Conservation (phyloP, 1,139 yeast genomes). For the Pneumocystis canis region DNA sequence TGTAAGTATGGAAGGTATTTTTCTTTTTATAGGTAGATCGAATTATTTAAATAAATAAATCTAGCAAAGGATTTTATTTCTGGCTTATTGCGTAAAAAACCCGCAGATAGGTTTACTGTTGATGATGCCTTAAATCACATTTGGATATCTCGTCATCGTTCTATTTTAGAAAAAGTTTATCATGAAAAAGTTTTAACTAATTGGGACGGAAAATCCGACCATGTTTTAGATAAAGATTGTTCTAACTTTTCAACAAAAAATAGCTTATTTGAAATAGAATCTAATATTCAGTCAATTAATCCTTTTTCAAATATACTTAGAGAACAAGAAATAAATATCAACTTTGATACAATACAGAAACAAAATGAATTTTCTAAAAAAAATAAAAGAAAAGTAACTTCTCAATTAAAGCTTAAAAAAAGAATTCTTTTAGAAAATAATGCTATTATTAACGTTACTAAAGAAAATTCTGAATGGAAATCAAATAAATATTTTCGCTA, state of each 20-base stretch:
- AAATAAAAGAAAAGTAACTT: neutral
- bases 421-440: neutral
- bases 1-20: neutral
- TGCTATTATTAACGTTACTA: neutral
- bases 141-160: slow-evolving; percentile 34
- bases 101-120: slow-evolving; percentile 27
- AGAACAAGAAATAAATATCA: neutral
- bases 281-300: neutral
- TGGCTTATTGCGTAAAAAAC: slow-evolving; percentile 30
- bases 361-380: neutral
- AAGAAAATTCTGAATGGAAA: neutral
- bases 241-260: neutral
- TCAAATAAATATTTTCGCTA: neutral
- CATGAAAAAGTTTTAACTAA: neutral
- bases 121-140: slow-evolving; percentile 29
- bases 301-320: neutral
- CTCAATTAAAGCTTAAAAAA: neutral
- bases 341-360: neutral
- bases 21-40: neutral
- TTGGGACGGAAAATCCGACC: neutral
- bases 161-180: slow-evolving; percentile 19
- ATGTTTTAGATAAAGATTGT: neutral
- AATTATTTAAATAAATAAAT: neutral
- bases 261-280: neutral
- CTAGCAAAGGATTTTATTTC: slow-evolving; percentile 29